Evolutionary conservation across 202 grass and related monocot species (phyloP).

Genomic region (Carex sylvatica): DNA sequence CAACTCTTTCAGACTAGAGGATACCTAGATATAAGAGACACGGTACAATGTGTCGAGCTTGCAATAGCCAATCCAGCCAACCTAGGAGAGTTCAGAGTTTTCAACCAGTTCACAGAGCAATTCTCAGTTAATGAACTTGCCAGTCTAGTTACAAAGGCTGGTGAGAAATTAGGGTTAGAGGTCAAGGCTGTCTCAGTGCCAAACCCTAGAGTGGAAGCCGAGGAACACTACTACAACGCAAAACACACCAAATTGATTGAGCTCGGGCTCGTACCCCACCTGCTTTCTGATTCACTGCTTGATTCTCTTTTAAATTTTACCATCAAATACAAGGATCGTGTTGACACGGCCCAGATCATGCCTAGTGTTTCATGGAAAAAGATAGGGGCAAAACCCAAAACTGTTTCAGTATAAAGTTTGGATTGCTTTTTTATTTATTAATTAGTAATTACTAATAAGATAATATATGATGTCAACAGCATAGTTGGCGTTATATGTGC

Average conservation of each 20-base stretch:
- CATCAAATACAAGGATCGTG: slow-evolving; percentile 64
- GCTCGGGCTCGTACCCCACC: slow-evolving; percentile 60
- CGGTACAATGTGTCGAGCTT: slow-evolving; percentile 82
- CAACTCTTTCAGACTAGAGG: slow-evolving; percentile 59
- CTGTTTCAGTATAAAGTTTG: slow-evolving; percentile 37
- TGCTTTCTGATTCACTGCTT: slow-evolving; percentile 77
- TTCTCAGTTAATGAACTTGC: slow-evolving; percentile 87
- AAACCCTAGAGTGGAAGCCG: slow-evolving; percentile 81
- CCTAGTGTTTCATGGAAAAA: slow-evolving; percentile 89
- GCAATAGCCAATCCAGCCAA: slow-evolving; percentile 90
- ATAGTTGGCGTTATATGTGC: slow-evolving; percentile 47
- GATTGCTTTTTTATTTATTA: slow-evolving; percentile 8
- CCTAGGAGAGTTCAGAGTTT: slow-evolving; percentile 73
- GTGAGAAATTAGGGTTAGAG: slow-evolving; percentile 69
- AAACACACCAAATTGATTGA: slow-evolving; percentile 81
- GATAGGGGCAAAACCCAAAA: slow-evolving; percentile 57
- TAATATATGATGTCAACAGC: slow-evolving; percentile 45
- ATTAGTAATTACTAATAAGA: slow-evolving; percentile 7
- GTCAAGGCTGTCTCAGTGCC: slow-evolving; percentile 64
- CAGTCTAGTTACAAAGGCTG: slow-evolving; percentile 57
- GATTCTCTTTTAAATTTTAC: slow-evolving; percentile 84
- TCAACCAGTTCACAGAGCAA: slow-evolving; percentile 92
- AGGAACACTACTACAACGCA: slow-evolving; percentile 92
- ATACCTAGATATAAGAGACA: slow-evolving; percentile 92
- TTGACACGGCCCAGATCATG: slow-evolving; percentile 73